These are phyloP conservation scores for Coemansia sp. DNA, from an alignment of 192 early-diverging fungal species.

Conservation along the genomic window DNA sequence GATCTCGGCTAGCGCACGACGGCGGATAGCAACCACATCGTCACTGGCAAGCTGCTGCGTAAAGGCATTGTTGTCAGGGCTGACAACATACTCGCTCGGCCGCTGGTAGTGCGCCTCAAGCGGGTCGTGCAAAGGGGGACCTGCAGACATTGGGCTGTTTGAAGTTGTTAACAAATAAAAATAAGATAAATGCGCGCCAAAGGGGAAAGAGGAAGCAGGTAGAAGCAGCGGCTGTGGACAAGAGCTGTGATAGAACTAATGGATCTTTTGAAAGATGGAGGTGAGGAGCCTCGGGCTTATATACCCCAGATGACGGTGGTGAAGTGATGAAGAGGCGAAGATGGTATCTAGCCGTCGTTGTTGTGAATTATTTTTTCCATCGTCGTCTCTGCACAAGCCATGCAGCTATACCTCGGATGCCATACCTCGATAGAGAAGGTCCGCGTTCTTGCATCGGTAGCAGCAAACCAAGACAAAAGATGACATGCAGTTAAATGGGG, in stretches of 20 bases:
- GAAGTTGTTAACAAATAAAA: background rate
- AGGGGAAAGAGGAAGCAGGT: background rate
- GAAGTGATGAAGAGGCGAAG: background rate
- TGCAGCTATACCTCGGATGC: background rate
- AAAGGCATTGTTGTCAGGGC: background rate
- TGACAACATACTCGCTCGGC: background rate
- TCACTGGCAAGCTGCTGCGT: slow-evolving; percentile 2
- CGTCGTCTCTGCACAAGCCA: background rate
- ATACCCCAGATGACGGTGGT: background rate
- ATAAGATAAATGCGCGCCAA: slow-evolving; percentile 2
- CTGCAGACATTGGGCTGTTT: slow-evolving; percentile 12
- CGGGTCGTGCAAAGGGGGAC: slow-evolving; percentile 15
- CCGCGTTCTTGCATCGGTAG: background rate
- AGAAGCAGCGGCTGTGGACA: background rate
- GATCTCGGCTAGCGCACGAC: slow-evolving; percentile 35
- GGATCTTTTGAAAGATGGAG: background rate
- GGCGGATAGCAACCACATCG: slow-evolving; percentile 17
- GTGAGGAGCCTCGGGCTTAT: background rate
- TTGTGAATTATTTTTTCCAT: background rate
- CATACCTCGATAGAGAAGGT: background rate
- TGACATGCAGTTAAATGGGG: too few relatives aligned
- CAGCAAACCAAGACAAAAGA: too few relatives aligned
- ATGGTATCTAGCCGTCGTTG: background rate
- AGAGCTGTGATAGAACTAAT: background rate
- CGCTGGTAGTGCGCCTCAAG: background rate